Percentiles rank a stretch among this genome's conserved stretches.
Conservation (phyloP, 164 flowering plant species). For the Houttuynia cordata region DNA sequence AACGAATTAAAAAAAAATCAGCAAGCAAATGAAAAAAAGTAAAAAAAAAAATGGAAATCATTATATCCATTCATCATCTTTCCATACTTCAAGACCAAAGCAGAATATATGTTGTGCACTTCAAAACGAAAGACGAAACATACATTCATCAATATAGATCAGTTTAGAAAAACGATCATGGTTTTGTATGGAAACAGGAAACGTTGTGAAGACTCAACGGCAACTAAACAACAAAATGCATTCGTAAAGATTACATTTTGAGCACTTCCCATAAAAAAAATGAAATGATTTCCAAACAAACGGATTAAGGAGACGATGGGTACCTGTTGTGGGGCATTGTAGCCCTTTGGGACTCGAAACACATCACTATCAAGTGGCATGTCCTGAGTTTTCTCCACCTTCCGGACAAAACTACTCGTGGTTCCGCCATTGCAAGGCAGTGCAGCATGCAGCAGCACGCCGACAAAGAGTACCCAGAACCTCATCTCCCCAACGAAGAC, state of each 20-base stretch:
- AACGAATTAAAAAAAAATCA: too few relatives aligned
- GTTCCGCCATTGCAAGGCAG: constrained; percentile 22
- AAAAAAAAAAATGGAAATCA: too few relatives aligned
- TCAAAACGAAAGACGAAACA: too few relatives aligned
- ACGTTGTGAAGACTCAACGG: too few relatives aligned
- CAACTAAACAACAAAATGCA: not conserved
- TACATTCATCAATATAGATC: too few relatives aligned
- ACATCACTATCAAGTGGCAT: constrained; percentile 29
- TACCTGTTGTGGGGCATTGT: constrained; percentile 50
- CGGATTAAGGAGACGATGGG: not conserved
- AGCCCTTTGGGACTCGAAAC: constrained; percentile 27
- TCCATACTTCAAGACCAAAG: too few relatives aligned
- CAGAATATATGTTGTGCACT: too few relatives aligned
- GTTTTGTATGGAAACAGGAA: too few relatives aligned
- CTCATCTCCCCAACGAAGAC: not conserved
- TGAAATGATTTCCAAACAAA: not conserved
- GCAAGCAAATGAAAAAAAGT: too few relatives aligned
- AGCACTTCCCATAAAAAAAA: not conserved
- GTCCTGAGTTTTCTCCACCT: constrained; percentile 15
- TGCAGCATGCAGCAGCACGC: constrained; percentile 9
- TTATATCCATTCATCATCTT: too few relatives aligned
- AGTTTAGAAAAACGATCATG: too few relatives aligned
- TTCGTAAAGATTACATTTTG: not conserved
- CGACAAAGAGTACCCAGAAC: not conserved
- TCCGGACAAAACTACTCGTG: constrained; percentile 26